Evolutionary conservation across 2,329 filamentous ascomycete genomes (phyloP).

Genomic region (Aspergillus jensenii): DNA sequence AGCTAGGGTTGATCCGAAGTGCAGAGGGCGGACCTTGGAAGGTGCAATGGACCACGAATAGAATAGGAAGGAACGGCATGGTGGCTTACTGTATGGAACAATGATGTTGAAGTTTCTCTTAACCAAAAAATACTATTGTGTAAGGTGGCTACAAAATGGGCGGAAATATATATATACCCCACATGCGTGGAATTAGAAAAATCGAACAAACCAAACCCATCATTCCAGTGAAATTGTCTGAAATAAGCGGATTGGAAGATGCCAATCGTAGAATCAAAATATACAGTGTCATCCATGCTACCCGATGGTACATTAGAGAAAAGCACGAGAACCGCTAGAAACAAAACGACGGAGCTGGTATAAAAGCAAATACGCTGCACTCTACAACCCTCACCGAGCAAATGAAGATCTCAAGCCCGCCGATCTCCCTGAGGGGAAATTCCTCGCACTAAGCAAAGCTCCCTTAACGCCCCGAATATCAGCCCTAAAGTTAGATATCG

Average conservation of each 20-base stretch:
- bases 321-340: not conserved
- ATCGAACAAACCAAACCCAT: no score
- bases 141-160: no score
- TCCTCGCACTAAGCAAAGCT: constrained; percentile 61
- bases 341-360: not conserved
- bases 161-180: no score
- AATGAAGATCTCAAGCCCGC: constrained; percentile 18
- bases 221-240: no score
- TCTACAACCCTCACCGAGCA: not conserved
- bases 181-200: no score
- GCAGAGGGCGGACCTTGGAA: not conserved
- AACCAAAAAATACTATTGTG: no score
- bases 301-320: no score
- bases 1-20: no score
- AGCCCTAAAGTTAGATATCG: constrained; percentile 57
- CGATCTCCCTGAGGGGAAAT: constrained; percentile 50
- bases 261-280: not conserved
- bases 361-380: not conserved
- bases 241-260: no score
- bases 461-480: constrained; percentile 65
- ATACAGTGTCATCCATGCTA: not conserved
- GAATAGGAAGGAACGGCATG: not conserved
- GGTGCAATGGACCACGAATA: not conserved
- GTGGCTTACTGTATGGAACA: no score
- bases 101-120: no score